A percentile compares a stretch with the other conserved stretches of the same genome.
These are phyloP conservation scores for Hanseniaspora guilliermondii DNA, from an alignment of 805 yeast genomes.

Conservation along the genomic window DNA sequence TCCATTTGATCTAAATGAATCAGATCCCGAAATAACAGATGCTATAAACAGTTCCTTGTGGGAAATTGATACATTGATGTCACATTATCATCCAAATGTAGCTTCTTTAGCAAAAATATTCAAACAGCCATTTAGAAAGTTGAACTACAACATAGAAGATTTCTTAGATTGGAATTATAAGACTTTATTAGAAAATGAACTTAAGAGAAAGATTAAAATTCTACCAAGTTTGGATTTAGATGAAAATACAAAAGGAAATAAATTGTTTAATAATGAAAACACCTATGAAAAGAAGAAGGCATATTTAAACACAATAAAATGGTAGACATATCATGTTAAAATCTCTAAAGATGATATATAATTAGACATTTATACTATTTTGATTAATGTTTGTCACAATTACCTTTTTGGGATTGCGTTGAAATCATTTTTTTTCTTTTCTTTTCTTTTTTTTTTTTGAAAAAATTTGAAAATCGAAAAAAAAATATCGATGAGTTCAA, in stretches of 20 bases:
- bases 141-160: constrained; percentile 81
- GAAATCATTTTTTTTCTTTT: background rate
- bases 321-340: constrained; percentile 18
- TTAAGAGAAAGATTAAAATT: constrained; percentile 49
- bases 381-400: background rate
- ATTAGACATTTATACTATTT: background rate
- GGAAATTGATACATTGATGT: constrained; percentile 71
- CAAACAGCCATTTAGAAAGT: constrained; percentile 79
- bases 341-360: background rate
- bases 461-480: background rate
- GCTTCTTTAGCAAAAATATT: constrained; percentile 83
- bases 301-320: constrained; percentile 61
- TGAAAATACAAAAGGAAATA: constrained; percentile 62
- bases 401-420: background rate
- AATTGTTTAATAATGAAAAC: constrained; percentile 51
- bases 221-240: constrained; percentile 61
- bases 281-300: constrained; percentile 51
- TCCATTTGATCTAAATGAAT: constrained; percentile 51
- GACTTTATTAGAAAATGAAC: constrained; percentile 50
- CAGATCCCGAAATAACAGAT: constrained; percentile 63
- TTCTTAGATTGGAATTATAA: constrained; percentile 83
- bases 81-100: constrained; percentile 90
- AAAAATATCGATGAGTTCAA: constrained; percentile 6
- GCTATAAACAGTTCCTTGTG: constrained; percentile 82
- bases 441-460: background rate